Evolutionary conservation across 805 yeast species (phyloP), one percentile per base, ranked within the genome.

Genomic region (Yarrowia sp.): DNA sequence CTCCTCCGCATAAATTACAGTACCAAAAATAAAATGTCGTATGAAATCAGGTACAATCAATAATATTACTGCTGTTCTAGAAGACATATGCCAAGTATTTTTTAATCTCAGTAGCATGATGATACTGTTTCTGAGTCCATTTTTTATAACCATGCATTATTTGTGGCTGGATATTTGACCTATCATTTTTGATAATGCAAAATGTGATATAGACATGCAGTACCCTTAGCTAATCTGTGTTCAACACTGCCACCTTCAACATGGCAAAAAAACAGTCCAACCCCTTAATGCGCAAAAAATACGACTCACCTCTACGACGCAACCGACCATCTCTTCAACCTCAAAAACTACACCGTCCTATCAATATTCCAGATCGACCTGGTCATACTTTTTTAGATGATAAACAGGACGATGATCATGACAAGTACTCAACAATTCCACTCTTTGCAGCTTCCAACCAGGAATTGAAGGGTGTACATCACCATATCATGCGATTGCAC

Each of bases 401-500:
- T n/a, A 42, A 58, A 18, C 33, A 58, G 43, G 51, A 32, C 35
- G 51, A 58, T 10, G 28, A 42, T 32, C 41, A 43, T 33, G 43
- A 42, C 64, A 44, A 58, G 41, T 58, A 33, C 51, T 33, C 43
- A 42, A 51, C 43, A 51, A 43, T 33, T 35, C 44, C 64, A 32
- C 80, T 93, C 70, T 84, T 86, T 67, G 88, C 95, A 10, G 89
- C 93, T 69, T 80, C 90, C 0, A 78, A 80, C 64, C 86, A 86
- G 48, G 97, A 90, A 62, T 75, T 90, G 35, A 85, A 84, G 51
- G 89, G 88, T 67, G 81, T 87, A 57, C 82, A 96, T 66, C 88
- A 86, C 68, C 97, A 93, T 74, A 82, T 93, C 28, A 75, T 92
- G 76, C 88, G 88, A 74, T 90, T 93, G 72, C 96, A 88, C 72